Evolutionary conservation across 2,329 filamentous ascomycete genomes (phyloP), one percentile per base, ranked within the genome.

Genomic region (Trichophyton schoenleinii): DNA sequence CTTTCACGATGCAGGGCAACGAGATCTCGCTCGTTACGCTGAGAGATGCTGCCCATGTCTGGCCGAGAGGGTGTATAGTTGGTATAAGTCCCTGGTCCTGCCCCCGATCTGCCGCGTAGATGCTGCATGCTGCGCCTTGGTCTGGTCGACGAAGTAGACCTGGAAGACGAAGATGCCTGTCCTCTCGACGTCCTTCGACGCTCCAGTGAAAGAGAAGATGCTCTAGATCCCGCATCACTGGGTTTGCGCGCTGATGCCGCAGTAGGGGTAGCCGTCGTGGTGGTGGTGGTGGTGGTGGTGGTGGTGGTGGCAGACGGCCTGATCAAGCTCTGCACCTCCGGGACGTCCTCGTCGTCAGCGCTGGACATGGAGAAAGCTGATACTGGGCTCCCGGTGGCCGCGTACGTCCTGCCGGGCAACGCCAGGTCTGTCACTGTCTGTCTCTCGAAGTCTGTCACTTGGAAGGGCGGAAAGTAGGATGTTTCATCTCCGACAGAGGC

Each of bases 1-100:
- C 74, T 74, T 53, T 76, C 71, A 5, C 74, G 73, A 55, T 76
- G 73, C 20, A 76, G 64, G 1, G 72, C 70, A 7, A 76, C 53
- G 8, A 76, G 67, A 13, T 72, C 71, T 59, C 75, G 69, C 6
- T 71, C 70, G 59, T 66, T 67, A 57, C 49, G 68, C 62, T 13
- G 67, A 59, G 53, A 68, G 65, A 58, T 63, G 44, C 49, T 57
- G 22, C 18, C 18, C 6, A 13, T 38, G 3, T 48, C 44, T 18
- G 44, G 25, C 60, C 34, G 25, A 9, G 52, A 57, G 18, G 28
- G 25, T 13, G 52, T 57, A 36, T 68, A 64, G 58, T 69, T 69
- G 22, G 68, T 65, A 20, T 72, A 68, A 3, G 72, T 70, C 49
- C 69, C 66, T 3, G 69, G 38, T 4, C 69, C 72, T 3, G 72